Base-by-base conservation (phyloP, 805 yeast species). In the Kodamaea kaohsiungensis region DNA sequence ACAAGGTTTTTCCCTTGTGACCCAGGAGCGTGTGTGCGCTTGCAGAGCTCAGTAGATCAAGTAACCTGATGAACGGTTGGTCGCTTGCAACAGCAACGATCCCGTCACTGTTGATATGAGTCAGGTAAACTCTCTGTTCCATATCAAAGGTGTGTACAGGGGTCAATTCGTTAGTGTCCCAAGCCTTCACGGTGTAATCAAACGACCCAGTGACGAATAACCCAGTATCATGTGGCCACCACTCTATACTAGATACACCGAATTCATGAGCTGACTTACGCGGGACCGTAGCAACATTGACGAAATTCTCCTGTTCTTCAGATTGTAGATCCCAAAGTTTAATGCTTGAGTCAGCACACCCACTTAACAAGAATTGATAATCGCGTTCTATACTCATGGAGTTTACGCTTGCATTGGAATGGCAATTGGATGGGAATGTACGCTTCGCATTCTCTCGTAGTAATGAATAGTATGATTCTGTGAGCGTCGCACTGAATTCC, bases 171-270 rank as follows among this genome's bases (percentile, higher is more conserved):
- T 79, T 79, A 0, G 97, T 80, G 65, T 91, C 97, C 96, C 96
- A 92, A 0, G 91, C 76, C 57, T 86, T 88, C 18, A 91, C 81
- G 0, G 84, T 80, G 54, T 81, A 83, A 67, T 92, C 98, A 66
- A 85, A 90, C 0, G 97, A 89, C 0, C 91, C 84, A 2, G 91
- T 81, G 16, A 91, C 77, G 71, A 91, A 91, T 85, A 92, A 78
- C 0, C 97, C 97, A 35, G 86, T 83, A 68, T 92, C 98, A 46
- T 74, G 73, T 0, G 95, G 91, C 93, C 97, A 93, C 98, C 98
- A 92, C 61, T 79, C 76, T 0, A 89, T 74, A 13, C 82, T 71
- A 0, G 96, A 88, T 0, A 92, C 77, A 0, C 97, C 96, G 65
- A 78, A 90, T 16, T 72, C 66, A 64, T 92, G 98, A 13, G 67